Evolutionary conservation across 768 basidiomycete species (phyloP), one percentile per base, ranked within the genome.

Genomic region (Fomitopsis serialis): DNA sequence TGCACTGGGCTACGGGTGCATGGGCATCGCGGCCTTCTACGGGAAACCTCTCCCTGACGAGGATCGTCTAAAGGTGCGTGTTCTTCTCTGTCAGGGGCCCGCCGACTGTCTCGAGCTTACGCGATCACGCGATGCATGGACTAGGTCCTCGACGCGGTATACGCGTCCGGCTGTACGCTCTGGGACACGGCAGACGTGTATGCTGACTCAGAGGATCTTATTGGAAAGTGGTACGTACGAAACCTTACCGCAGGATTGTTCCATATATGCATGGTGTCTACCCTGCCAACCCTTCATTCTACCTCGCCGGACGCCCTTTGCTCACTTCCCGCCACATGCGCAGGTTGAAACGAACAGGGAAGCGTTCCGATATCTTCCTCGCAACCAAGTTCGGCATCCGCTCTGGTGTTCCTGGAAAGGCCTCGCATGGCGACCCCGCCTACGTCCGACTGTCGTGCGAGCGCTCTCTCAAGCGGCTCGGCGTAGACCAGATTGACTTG

Each of bases 1-100:
- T 7, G 76, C 76, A 21, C 72, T 87, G 11, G 83, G 84, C 2
- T 83, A 79, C 53, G 85, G 85, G 5, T 68, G 74, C 7, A 85
- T 85, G 84, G 82, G 80, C 6, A 60, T 84, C 11, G 75, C 76
- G 13, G 70, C 67, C 1, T 70, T 62, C 42, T 82, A 82, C 52
- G 81, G 82, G n/a, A 53, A 62, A 2, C 61, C 64, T 0, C 68
- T 68, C 13, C 54, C 72, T 3, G 83, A 87, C 54, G 81, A 85
- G 57, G 80, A 84, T 49, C 72, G 81, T 1, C 74, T 86, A 59
- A 78, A 79, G 75, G 81, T 82, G 47, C 24, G 63, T 21, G 9
- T 12, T 1, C 6, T 3, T n/a, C 21, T 27, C 13, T 24, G 12
- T 9, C 24, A 8, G 9, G 21, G 21, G 9, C 15, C n/a, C 17